These are phyloP conservation scores for Aspergillus hiratsukae DNA, from an alignment of 2,329 filamentous ascomycete genomes.

Conservation along the genomic window DNA sequence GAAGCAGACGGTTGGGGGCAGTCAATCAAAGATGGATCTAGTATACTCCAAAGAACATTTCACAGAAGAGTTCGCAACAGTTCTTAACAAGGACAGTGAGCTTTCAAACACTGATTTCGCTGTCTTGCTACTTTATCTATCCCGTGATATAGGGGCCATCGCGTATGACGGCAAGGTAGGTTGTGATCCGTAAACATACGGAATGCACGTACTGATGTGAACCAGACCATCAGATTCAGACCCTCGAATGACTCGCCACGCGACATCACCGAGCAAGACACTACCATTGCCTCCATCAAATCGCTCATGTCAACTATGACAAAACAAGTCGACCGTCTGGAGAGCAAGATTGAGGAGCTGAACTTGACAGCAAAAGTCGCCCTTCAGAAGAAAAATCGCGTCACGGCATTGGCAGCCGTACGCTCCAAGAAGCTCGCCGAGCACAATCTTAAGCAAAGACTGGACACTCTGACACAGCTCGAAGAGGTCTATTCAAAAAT, in stretches of 20 bases:
- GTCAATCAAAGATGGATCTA: slow-evolving; percentile 56
- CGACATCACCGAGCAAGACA: slow-evolving; percentile 71
- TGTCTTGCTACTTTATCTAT: slow-evolving; percentile 65
- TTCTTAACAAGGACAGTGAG: slow-evolving; percentile 45
- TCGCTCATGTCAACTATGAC: slow-evolving; percentile 66
- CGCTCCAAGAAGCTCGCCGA: slow-evolving; percentile 80
- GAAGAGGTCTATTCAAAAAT: slow-evolving; percentile 80
- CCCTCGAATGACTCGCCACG: slow-evolving; percentile 43
- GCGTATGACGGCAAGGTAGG: slow-evolving; percentile 45
- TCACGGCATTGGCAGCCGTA: slow-evolving; percentile 71
- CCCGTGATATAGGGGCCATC: slow-evolving; percentile 58
- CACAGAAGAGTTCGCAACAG: slow-evolving; percentile 51
- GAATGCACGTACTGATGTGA: slow-evolving; percentile 14
- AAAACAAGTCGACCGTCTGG: slow-evolving; percentile 62
- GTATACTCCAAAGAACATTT: slow-evolving; percentile 66
- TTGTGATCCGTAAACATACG: slow-evolving; percentile 6
- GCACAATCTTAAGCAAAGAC: slow-evolving; percentile 64
- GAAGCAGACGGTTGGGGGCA: slow-evolving; percentile 41
- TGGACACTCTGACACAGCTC: slow-evolving; percentile 71
- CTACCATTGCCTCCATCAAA: slow-evolving; percentile 73
- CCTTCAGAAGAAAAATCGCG: slow-evolving; percentile 66
- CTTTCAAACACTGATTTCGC: slow-evolving; percentile 64
- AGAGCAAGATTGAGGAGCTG: slow-evolving; percentile 47
- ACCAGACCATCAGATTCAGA: slow-evolving; percentile 71
- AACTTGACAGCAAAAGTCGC: slow-evolving; percentile 62